Evolutionary conservation across 139 green algal genomes (phyloP), one percentile per base, ranked within the genome.

Genomic region (Coelastrella sp.): DNA sequence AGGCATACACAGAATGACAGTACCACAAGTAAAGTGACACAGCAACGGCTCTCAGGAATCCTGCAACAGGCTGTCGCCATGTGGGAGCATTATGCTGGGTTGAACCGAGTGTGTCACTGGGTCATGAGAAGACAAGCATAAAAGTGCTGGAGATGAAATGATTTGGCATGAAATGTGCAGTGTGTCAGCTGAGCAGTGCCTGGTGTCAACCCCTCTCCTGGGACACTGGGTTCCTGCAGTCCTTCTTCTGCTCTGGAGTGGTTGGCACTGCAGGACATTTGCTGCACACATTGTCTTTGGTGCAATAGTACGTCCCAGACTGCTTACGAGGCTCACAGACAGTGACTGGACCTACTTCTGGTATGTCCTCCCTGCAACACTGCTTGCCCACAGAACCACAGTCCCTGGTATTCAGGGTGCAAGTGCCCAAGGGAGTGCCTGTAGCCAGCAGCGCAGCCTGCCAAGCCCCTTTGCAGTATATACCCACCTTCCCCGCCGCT

Each of bases 391-490:
- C 17, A 14, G 35, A 35, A 12, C 87, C 87, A n/a, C 78, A 87
- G 24, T 91, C 79, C 0, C 19, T 19, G 1, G 87, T 78, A 49
- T 91, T 91, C 9, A 91, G 63, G 8, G 35, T 81, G 61, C 87
- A 91, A 15, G 49, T 87, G 6, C 87, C 87, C 11, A 91, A 27
- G 9, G 35, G 17, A 7, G 7, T 59, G 11, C 66, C 65, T 15
- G 76, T 10, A 57, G 63, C 56, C 49, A 91, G 49, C 78, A 91
- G 66, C 87, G 15, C 65, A 6, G 20, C 63, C 19, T 82, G 63
- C 78, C 79, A 91, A 7, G n/a, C 9, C 6, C 87, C 87, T 15
- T 83, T n/a, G 63, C 87, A 91, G 78, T 87, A 91, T 12, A 91
- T 91, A 57, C 87, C 87, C 6, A 24, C 7, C 27, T 72, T 68